phyloP scores from a whole-genome alignment of 805 yeast species.

The Yarrowia deformans region DNA sequence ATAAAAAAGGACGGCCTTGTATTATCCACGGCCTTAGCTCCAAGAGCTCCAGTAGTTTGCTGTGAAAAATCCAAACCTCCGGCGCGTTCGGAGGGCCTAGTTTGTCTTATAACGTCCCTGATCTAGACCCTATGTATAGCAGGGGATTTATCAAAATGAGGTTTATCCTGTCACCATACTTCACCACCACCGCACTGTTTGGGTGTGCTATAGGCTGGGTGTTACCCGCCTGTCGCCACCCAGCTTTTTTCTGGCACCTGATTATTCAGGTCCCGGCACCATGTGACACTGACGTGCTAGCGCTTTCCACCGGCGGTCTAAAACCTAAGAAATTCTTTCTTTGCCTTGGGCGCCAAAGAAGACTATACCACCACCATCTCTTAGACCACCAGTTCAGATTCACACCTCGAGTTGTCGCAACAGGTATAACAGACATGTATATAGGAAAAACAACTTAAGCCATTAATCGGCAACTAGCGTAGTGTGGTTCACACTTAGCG shows the following conservation, averaged over 20 bases:
- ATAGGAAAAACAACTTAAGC: slow-evolving; percentile 1
- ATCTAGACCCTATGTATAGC: slow-evolving; percentile 23
- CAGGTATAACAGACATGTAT: neutral
- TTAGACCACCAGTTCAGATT: neutral
- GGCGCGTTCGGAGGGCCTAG: slow-evolving; percentile 16
- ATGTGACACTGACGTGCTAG: slow-evolving; percentile 19
- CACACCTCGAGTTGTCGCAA: neutral
- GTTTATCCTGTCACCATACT: neutral
- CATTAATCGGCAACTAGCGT: slow-evolving; percentile 27
- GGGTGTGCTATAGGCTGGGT: no score
- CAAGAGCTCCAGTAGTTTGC: slow-evolving; percentile 2
- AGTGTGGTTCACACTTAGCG: slow-evolving; percentile 22
- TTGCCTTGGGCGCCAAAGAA: no score
- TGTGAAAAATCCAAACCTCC: slow-evolving; percentile 14
- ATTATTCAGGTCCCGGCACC: neutral
- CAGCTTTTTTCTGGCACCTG: neutral
- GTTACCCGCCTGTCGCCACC: slow-evolving; percentile 19
- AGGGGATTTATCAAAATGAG: neutral
- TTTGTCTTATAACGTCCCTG: slow-evolving; percentile 13
- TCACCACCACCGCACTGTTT: no score
- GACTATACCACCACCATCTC: no score
- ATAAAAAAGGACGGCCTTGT: slow-evolving; percentile 3
- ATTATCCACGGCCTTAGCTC: slow-evolving; percentile 5
- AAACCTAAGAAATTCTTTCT: neutral
- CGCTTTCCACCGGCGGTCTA: neutral